Percentiles rank a stretch among this genome's conserved stretches.
These are phyloP conservation scores for Penicillium malachiteum DNA, from an alignment of 495 filamentous ascomycete species.

Conservation along the genomic window DNA sequence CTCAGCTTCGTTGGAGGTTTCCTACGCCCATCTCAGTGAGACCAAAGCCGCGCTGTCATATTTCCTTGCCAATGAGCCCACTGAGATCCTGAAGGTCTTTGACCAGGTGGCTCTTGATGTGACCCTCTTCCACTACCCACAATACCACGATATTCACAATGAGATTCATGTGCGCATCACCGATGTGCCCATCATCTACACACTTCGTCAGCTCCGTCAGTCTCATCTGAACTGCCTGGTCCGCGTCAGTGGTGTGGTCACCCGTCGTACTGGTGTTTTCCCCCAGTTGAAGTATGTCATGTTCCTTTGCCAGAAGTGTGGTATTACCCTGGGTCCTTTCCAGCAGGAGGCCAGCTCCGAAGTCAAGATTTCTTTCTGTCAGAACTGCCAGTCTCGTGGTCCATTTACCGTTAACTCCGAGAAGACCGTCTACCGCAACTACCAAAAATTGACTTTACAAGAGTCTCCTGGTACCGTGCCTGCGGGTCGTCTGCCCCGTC, in stretches of 20 bases:
- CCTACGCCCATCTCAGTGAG: slow-evolving; percentile 84
- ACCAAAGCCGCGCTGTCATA: slow-evolving; percentile 96
- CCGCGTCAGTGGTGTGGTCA: slow-evolving; percentile 92
- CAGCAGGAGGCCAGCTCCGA: slow-evolving; percentile 95
- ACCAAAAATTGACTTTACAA: slow-evolving; percentile 96
- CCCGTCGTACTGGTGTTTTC: slow-evolving; percentile 94
- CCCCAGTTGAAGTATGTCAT: slow-evolving; percentile 97
- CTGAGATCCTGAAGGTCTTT: slow-evolving; percentile 92
- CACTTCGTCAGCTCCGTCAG: slow-evolving; percentile 94
- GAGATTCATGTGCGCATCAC: slow-evolving; percentile 98
- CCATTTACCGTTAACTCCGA: slow-evolving; percentile 96
- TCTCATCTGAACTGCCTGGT: slow-evolving; percentile 96
- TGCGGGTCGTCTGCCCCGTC: slow-evolving; percentile 89
- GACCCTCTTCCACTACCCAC: slow-evolving; percentile 90
- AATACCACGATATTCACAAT: slow-evolving; percentile 95
- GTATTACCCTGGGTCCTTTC: slow-evolving; percentile 88
- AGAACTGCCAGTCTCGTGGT: slow-evolving; percentile 94
- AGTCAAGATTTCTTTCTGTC: slow-evolving; percentile 94
- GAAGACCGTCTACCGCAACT: slow-evolving; percentile 99
- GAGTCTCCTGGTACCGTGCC: slow-evolving; percentile 97
- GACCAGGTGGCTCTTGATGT: slow-evolving; percentile 97
- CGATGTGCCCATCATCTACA: slow-evolving; percentile 91
- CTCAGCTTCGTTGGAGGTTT: slow-evolving; percentile 93
- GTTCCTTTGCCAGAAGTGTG: slow-evolving; percentile 94
- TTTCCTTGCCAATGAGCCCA: slow-evolving; percentile 93